Conservation (phyloP, 768 basidiomycete genomes). For the Auricularia heimuer region DNA sequence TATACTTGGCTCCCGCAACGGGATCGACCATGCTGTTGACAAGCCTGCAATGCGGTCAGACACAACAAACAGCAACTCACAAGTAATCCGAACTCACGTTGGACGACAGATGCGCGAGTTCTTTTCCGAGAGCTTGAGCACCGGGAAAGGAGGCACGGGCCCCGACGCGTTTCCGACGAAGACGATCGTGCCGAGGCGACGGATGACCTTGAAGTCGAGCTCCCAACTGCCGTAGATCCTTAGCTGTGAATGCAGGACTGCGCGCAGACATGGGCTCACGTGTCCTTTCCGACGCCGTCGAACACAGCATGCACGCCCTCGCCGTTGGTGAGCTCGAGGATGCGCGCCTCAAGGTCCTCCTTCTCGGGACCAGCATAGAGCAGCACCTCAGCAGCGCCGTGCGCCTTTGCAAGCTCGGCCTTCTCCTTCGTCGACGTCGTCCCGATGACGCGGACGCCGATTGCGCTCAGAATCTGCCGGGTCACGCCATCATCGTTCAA, state of each 20-base stretch:
- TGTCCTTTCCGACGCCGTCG: slow-evolving; percentile 96
- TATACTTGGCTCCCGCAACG: slow-evolving; percentile 63
- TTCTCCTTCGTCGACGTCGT: slow-evolving; percentile 84
- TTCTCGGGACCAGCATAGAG: slow-evolving; percentile 44
- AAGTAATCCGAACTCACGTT: slow-evolving; percentile 36
- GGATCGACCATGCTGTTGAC: slow-evolving; percentile 62
- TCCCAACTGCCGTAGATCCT: slow-evolving; percentile 45
- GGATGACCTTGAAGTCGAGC: slow-evolving; percentile 67
- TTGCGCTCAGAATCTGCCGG: slow-evolving; percentile 55
- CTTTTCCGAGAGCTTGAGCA: slow-evolving; percentile 66
- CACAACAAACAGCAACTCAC: background rate
- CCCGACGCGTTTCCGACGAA: slow-evolving; percentile 91
- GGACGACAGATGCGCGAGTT: slow-evolving; percentile 73
- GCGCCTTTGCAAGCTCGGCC: slow-evolving; percentile 61
- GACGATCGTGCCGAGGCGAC: slow-evolving; percentile 83
- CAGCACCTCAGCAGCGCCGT: slow-evolving; percentile 84
- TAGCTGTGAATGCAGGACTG: slow-evolving; percentile 6
- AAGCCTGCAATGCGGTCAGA: slow-evolving; percentile 36
- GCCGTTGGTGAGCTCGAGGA: slow-evolving; percentile 65
- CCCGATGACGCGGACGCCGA: slow-evolving; percentile 86
- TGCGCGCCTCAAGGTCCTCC: slow-evolving; percentile 65
- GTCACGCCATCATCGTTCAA: slow-evolving; percentile 36
- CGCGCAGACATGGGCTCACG: slow-evolving; percentile 39
- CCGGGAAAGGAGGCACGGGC: slow-evolving; percentile 62
- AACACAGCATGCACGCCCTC: slow-evolving; percentile 79